phyloP scores from a whole-genome alignment of 1,284 basidiomycete species.

The Tilletia horrida region DNA sequence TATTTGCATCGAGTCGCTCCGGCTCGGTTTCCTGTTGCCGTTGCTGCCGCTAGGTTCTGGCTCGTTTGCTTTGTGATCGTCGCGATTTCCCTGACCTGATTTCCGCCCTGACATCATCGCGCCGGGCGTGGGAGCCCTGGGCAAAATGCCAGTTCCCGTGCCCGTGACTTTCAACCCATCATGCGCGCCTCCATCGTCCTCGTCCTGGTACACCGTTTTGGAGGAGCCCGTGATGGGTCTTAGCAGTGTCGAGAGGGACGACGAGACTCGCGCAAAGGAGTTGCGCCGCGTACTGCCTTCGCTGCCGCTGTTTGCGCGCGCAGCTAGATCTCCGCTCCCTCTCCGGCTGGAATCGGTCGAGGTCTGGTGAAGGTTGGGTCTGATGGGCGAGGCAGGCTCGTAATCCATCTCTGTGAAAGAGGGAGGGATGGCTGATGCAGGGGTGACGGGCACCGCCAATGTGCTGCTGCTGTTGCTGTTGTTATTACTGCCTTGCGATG shows the following conservation, averaged over 20 bases:
- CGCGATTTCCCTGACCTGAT: slow-evolving; percentile 3
- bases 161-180: neutral
- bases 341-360: slow-evolving; percentile 7
- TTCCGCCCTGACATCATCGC: neutral
- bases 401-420: neutral
- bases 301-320: neutral
- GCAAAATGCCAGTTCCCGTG: neutral
- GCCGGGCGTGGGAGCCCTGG: slow-evolving; percentile 3
- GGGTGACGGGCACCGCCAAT: neutral
- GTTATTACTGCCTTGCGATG: neutral
- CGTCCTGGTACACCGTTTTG: neutral
- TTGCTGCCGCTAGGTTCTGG: neutral
- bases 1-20: neutral
- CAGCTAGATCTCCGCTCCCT: neutral
- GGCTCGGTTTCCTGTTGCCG: neutral
- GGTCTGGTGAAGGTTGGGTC: neutral
- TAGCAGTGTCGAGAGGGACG: neutral
- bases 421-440: neutral
- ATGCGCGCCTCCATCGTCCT: neutral
- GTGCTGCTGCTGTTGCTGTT: no score
- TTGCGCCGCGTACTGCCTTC: slow-evolving; percentile 4
- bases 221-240: slow-evolving; percentile 3
- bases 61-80: neutral
- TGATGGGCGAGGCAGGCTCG: slow-evolving; percentile 13
- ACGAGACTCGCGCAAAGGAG: neutral